These are phyloP conservation scores for Symbiodinium pilosum DNA, from an alignment of 73 alveolate species.

Conservation along the genomic window DNA sequence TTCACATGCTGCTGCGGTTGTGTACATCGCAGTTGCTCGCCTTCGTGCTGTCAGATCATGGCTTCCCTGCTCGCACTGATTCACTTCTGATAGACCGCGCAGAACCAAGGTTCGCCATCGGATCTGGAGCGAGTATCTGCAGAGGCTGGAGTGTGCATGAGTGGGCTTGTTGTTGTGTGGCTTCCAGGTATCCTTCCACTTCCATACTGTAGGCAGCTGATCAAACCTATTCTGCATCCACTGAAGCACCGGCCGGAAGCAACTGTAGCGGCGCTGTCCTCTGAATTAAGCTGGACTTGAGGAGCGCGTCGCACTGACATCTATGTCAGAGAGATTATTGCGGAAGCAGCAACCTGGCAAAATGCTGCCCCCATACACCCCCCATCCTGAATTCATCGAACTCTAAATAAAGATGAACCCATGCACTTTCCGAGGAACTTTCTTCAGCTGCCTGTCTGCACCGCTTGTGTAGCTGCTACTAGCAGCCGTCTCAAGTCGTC, in stretches of 20 bases:
- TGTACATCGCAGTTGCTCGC: no score
- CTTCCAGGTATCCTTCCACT: not conserved
- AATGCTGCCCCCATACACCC: no score
- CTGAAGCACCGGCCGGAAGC: no score
- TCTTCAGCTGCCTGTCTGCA: conserved; percentile 10
- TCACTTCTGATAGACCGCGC: no score
- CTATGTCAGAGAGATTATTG: conserved; percentile 78
- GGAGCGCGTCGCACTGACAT: conserved; percentile 57
- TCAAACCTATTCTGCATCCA: not conserved
- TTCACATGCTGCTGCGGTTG: no score
- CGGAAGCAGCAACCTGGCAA: conserved; percentile 52
- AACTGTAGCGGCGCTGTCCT: no score
- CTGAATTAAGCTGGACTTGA: not conserved
- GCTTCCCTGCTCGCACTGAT: no score
- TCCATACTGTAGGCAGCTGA: not conserved
- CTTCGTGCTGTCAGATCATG: no score
- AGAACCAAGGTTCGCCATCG: not conserved
- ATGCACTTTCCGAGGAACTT: conserved; percentile 1
- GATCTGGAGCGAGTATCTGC: not conserved
- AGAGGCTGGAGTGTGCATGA: not conserved
- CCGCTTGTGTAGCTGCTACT: no score
- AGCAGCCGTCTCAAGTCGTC: no score
- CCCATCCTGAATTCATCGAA: no score
- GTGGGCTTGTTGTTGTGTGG: not conserved
- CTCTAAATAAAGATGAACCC: no score